Base-by-base conservation (phyloP, 768 basidiomycete genomes). In the Psilocybe azurescens region DNA sequence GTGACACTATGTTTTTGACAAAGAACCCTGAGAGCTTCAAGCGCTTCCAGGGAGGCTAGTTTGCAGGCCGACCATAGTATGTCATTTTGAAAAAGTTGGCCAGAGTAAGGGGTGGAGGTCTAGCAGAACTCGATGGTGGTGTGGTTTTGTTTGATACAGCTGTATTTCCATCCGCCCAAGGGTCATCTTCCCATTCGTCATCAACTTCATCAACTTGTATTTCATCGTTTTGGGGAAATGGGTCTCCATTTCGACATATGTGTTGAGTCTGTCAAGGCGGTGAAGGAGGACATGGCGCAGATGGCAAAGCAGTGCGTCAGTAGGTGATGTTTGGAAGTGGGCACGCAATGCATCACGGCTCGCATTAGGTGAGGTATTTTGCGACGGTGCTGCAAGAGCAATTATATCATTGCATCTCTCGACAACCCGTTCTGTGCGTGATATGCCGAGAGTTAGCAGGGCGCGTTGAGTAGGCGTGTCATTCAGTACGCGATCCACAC, bases 141-240 rank as follows among this genome's bases (percentile, higher is more conserved):
- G 69, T 70, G 0, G 79, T 74, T 50, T 70, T 69, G 48, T 65
- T 61, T 14, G 69, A 56, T 2, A 72, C 55, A 6, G 64, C 64
- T 14, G 64, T 58, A 29, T 69, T 61, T 49, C 69, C 73, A 30
- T 92, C 89, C 39, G 79, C 87, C 90, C 90, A 93, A 11, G 91
- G 90, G 71, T 92, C 89, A 67, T 89, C 91, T 67, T 87, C 86
- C 90, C 89, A 91, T 55, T 89, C 90, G 46, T 86, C 86, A 58
- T 81, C 80, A 20, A 80, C 78, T 58, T 82, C 81, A 56, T 88
- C 86, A 10, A 81, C 79, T 11, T 78, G 72, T 33, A 75, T 72
- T 44, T 70, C 69, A 5, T 60, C 70, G 36, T 67, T 62, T 33
- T 70, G 67, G 28, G 72, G 11, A 78, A 65, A 20, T 73, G 78